Base-by-base conservation (phyloP, 345 rosid species). In the Heritiera littoralis region DNA sequence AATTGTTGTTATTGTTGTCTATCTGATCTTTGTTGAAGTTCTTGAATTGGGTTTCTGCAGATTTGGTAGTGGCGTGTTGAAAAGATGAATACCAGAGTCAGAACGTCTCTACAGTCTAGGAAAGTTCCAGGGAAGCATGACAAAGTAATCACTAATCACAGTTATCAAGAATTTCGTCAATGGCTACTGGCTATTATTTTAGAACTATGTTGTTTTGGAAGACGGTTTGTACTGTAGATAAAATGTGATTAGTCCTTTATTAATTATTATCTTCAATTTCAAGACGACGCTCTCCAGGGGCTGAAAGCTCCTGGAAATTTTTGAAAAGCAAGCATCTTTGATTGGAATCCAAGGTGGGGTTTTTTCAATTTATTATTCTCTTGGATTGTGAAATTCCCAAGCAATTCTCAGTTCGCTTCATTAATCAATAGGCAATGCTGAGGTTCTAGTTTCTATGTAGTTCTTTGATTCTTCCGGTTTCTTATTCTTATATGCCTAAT, bases 101-200 rank as follows among this genome's bases (percentile, higher is more conserved):
- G 86, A 71, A 64, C 81, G 18, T 58, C 80, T 23, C 78, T 69
- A 43, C 87, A 86, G 51, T 66, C 87, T 58, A 75, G 49, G 78
- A 81, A 79, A 66, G 77, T 77, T 84, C 81, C 79, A 9, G n/a
- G 71, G 80, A 88, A 81, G 84, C 84, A 61, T 86, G 88, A 81
- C 35, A 84, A 88, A 76, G 91, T 86, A 86, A 82, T 81, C 77
- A 48, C 28, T 81, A 41, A 68, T 79, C 68, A 72, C 74, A 51
- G 9, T 48, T 17, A 59, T 18, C 51, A 32, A 72, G 66, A 63
- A 72, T 13, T 63, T 79, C 55, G 80, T 79, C 83, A 71, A 77
- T 77, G 51, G 58, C 41, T 80, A 3, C 54, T 76, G 51, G 79
- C 43, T 59, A 32, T 55, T 63, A 61, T 54, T 58, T 30, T 72